Base-by-base conservation (phyloP, 2,329 filamentous ascomycete genomes). In the Xylariaceae sp. region DNA sequence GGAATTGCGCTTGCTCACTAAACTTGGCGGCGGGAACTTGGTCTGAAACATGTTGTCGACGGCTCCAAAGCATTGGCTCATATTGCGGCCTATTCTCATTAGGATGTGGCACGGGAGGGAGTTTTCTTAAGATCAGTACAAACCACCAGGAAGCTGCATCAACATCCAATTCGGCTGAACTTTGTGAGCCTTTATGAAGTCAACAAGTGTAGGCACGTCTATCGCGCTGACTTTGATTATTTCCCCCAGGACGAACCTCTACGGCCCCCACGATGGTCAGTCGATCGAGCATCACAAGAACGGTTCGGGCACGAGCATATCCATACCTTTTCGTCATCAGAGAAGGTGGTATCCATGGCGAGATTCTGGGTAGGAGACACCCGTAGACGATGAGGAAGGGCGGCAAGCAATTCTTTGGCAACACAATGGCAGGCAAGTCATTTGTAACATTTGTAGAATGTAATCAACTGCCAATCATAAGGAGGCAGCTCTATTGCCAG, bases 181-280 rank as follows among this genome's bases (percentile, higher is more conserved):
- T 8, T 70, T 71, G 59, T 77, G 71, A 45, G 67, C 62, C 62
- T 68, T 77, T 64, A 84, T 74, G 61, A 85, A 82, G 10, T 73
- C 72, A 17, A 78, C 75, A 35, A 85, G 70, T 15, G 69, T 70
- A 9, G 73, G 69, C 23, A 82, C 68, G 58, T 82, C 77, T 60
- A 84, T 71, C 35, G 75, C 71, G 72, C 81, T 84, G 61, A 75
- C 76, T 66, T 84, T 85, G 71, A 85, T 80, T 66, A 84, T 80
- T 71, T 85, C 82, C 58, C 77, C 80, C 58, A 85, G 76, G 61
- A 84, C 73, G 68, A 83, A 83, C 63, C 81, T 80, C 82, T 85
- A 67, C n/a, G 59, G 52, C 23, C 51, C 23, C 51, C 52, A 65
- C 44, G 53, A 39, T 48, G 18, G 59, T 69, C 64, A 68, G 64